These are phyloP conservation scores for Cordyceps militaris DNA, from an alignment of 2,329 filamentous ascomycete species.

Conservation along the genomic window DNA sequence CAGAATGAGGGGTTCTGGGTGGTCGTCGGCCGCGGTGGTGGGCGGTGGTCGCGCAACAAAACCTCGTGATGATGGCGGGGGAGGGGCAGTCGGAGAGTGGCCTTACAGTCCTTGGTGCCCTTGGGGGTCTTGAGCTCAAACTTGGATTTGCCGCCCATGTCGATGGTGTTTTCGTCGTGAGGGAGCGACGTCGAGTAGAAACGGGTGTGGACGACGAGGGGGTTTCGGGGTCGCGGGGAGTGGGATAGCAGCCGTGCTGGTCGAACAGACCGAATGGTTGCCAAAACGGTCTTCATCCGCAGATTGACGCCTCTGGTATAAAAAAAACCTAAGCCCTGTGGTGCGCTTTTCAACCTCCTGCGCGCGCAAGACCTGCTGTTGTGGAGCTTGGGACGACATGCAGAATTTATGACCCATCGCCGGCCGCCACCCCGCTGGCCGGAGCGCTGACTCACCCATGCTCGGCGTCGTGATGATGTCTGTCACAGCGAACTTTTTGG, in stretches of 20 bases:
- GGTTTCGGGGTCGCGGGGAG: slow-evolving; percentile 3
- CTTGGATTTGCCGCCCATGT: slow-evolving; percentile 37
- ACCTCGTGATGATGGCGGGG: neutral
- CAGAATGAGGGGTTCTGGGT: neutral
- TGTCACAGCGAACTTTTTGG: neutral
- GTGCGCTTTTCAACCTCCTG: slow-evolving; percentile 9
- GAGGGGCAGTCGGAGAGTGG: slow-evolving; percentile 1
- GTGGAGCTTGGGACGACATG: slow-evolving; percentile 11
- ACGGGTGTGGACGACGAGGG: neutral
- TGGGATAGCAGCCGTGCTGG: slow-evolving; percentile 9
- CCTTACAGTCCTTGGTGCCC: slow-evolving; percentile 74
- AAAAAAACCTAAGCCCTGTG: slow-evolving; percentile 13
- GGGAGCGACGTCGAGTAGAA: slow-evolving; percentile 1
- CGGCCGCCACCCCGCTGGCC: neutral
- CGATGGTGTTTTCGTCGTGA: slow-evolving; percentile 10
- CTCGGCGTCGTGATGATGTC: neutral
- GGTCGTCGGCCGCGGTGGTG: neutral
- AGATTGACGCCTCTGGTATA: slow-evolving; percentile 6
- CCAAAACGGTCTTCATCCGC: slow-evolving; percentile 13
- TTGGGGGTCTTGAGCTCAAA: slow-evolving; percentile 83
- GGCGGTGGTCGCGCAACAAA: neutral
- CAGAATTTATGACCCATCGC: slow-evolving; percentile 5
- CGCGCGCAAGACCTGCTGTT: slow-evolving; percentile 11
- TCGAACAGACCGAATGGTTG: slow-evolving; percentile 12
- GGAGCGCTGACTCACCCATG: slow-evolving; percentile 3